Evolutionary conservation across 2,329 filamentous ascomycete genomes (phyloP), one percentile per base, ranked within the genome.

Genomic region (Trichoderma polysporum): DNA sequence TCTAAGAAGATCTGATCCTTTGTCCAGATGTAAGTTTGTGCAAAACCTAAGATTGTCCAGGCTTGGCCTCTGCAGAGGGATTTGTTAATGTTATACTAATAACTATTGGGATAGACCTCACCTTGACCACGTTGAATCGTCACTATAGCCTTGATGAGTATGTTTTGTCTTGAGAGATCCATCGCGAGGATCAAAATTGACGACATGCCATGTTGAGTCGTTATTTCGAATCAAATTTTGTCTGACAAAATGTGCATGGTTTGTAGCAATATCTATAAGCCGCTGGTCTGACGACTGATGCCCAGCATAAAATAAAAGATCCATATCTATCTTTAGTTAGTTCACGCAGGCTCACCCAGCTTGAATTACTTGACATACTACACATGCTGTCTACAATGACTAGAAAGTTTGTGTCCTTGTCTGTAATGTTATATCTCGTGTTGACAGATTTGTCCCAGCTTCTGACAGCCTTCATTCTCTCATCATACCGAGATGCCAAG

Each of bases 1-100:
- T 78, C 68, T 0, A 84, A 72, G 56, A 83, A 84, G 0, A 63
- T 70, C 0, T 67, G 27, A 3, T 82, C 77, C 17, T 79, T 80
- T 0, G 82, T 84, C 81, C 81, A 84, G 27, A 71, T 74, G 66
- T 83, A 84, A 0, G 80, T 81, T 68, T 84, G 82, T 0, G 81
- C 76, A 61, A 82, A 85, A 0, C 83, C 83, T 49, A 83, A 73
- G 8, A 84, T 80, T 0, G 77, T 78, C 83, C 83, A 85, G 0
- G 81, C 79, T 66, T 85, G 83, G 0, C 83, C 83, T 2, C 64
- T 61, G 33, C 12, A 9, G 17, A 27, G 9, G 13, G 33, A 33
- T 37, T 29, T 9, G 2, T 52, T 62, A 62, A 31, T 17, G 15
- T 29, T 27, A 19, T 22, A 2, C 15, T 8, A 19, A n/a, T 1